Conservation (phyloP, 2,329 filamentous ascomycete genomes). For the Dryadomyces quercus-mongolicae region DNA sequence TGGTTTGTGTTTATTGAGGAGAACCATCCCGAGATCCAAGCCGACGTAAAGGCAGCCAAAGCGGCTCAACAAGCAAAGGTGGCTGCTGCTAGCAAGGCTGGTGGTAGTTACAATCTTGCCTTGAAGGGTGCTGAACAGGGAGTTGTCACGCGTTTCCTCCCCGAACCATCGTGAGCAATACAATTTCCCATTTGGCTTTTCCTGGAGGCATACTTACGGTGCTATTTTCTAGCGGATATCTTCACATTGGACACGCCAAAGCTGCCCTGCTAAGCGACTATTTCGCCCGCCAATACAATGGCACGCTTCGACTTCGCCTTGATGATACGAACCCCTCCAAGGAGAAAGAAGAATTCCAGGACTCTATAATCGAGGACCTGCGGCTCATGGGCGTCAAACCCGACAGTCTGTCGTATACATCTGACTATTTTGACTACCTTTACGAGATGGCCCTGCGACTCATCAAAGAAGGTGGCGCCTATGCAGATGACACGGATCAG, state of each 20-base stretch:
- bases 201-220: constrained; percentile 7
- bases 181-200: background rate
- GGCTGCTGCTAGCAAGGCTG: constrained; percentile 57
- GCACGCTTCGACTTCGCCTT: constrained; percentile 81
- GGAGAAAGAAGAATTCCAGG: constrained; percentile 93
- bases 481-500: constrained; percentile 87
- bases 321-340: constrained; percentile 97
- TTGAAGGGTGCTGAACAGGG: constrained; percentile 76
- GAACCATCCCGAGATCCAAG: constrained; percentile 62
- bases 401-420: constrained; percentile 78
- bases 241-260: constrained; percentile 94
- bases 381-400: constrained; percentile 85
- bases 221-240: constrained; percentile 46
- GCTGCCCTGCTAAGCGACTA: constrained; percentile 66
- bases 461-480: constrained; percentile 78
- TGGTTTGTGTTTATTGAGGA: constrained; percentile 86
- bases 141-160: constrained; percentile 84
- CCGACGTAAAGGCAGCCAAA: constrained; percentile 57
- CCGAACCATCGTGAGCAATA: constrained; percentile 66
- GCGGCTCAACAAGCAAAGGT: constrained; percentile 59
- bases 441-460: constrained; percentile 76
- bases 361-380: constrained; percentile 86
- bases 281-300: constrained; percentile 89
- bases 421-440: constrained; percentile 88
- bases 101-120: constrained; percentile 80